phyloP scores from a whole-genome alignment of 2,329 filamentous ascomycete genomes.

The Aspergillus cejpii region DNA sequence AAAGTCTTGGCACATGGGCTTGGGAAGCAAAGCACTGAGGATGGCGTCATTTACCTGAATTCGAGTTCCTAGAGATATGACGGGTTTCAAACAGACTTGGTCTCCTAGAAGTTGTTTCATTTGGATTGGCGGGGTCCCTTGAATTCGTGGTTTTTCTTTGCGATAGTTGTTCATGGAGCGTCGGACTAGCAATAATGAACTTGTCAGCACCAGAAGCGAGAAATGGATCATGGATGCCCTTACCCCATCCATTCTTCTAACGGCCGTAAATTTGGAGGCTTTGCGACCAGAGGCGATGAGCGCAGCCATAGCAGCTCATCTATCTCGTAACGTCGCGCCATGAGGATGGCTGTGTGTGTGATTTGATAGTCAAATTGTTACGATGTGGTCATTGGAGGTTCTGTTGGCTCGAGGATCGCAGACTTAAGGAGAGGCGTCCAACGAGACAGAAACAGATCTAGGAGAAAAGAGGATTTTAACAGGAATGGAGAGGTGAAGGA shows the following conservation, averaged over 20 bases:
- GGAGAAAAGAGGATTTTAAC: slow-evolving; percentile 1
- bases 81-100: slow-evolving; percentile 40
- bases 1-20: background rate
- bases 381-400: slow-evolving; percentile 25
- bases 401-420: background rate
- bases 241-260: slow-evolving; percentile 97
- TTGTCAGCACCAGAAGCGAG: slow-evolving; percentile 17
- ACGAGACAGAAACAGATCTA: background rate
- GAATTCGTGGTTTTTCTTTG: slow-evolving; percentile 35
- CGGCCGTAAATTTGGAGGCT: slow-evolving; percentile 71
- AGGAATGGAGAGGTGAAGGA: background rate
- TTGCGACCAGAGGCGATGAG: slow-evolving; percentile 74
- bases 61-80: slow-evolving; percentile 44
- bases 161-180: slow-evolving; percentile 38
- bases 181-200: slow-evolving; percentile 29
- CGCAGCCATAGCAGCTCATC: slow-evolving; percentile 70
- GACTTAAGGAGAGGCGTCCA: slow-evolving; percentile 1
- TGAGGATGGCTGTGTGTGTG: slow-evolving; percentile 23
- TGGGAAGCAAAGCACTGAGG: slow-evolving; percentile 1
- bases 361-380: slow-evolving; percentile 19
- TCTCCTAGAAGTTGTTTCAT: slow-evolving; percentile 33
- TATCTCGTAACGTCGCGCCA: slow-evolving; percentile 60
- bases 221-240: slow-evolving; percentile 24
- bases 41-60: slow-evolving; percentile 37
- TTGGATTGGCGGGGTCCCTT: slow-evolving; percentile 32